A percentile compares a stretch with the other conserved stretches of the same genome.
Conservation (phyloP, 805 yeast genomes). For the Hemisphaericaspora nanyangensis region DNA sequence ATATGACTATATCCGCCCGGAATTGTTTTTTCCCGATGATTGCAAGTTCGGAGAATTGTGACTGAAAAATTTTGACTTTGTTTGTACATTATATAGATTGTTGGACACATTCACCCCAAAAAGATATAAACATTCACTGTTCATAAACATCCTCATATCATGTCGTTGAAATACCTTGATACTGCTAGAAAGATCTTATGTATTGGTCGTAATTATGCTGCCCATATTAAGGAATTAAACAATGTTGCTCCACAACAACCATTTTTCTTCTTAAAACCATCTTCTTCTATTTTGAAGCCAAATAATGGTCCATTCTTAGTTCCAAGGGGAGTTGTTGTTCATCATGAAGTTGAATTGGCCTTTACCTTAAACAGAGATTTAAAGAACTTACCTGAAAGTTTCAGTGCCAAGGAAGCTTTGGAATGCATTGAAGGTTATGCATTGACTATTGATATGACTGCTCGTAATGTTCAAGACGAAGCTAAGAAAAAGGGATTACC, state of each 20-base stretch:
- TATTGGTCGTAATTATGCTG: constrained; percentile 96
- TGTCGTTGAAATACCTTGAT: constrained; percentile 54
- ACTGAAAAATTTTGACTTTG: no score
- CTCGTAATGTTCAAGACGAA: constrained; percentile 91
- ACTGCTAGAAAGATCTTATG: constrained; percentile 79
- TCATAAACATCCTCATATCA: no score
- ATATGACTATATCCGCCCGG: no score
- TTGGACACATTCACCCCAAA: no score
- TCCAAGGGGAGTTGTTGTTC: constrained; percentile 82
- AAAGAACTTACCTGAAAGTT: constrained; percentile 55
- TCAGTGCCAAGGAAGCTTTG: constrained; percentile 63
- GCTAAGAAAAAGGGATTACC: constrained; percentile 94
- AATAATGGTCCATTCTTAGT: constrained; percentile 72
- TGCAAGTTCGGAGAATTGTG: no score
- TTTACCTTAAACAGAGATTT: constrained; percentile 63
- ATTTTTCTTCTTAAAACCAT: constrained; percentile 88
- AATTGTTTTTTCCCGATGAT: no score
- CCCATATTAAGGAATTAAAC: constrained; percentile 87
- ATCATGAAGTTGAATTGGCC: constrained; percentile 93
- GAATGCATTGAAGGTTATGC: constrained; percentile 84
- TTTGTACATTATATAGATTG: no score
- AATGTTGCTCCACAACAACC: constrained; percentile 82
- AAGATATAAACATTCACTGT: no score
- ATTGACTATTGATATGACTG: constrained; percentile 89
- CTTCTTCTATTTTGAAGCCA: constrained; percentile 62